Evolutionary conservation across 2,329 filamentous ascomycete species (phyloP).

Genomic region (Bipolaris gigantea): DNA sequence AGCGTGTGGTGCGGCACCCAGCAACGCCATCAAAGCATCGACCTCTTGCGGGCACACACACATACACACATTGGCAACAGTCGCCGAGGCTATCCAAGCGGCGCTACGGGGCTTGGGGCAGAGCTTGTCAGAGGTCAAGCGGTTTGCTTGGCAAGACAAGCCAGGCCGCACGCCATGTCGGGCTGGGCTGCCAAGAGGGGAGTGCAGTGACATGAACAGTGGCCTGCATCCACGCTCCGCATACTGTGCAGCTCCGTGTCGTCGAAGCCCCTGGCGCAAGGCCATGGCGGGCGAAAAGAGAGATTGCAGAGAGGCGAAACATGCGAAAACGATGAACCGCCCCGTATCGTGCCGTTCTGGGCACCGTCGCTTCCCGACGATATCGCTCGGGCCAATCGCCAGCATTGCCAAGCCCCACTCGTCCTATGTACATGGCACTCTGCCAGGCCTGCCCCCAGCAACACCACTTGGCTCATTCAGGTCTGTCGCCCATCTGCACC

Average conservation of each 20-base stretch:
- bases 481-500: background rate
- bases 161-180: background rate
- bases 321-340: background rate
- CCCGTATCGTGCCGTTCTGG: background rate
- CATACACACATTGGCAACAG: slow-evolving; percentile 14
- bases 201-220: background rate
- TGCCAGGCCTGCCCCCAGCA: slow-evolving; percentile 13
- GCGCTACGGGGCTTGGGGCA: slow-evolving; percentile 6
- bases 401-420: slow-evolving; percentile 14
- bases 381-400: slow-evolving; percentile 13
- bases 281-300: background rate
- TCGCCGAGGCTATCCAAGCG: slow-evolving; percentile 10
- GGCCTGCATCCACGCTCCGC: slow-evolving; percentile 1
- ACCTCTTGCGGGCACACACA: slow-evolving; percentile 11
- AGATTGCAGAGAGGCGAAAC: too few species aligned
- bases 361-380: slow-evolving; percentile 7
- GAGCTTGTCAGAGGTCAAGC: slow-evolving; percentile 15
- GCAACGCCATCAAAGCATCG: slow-evolving; percentile 10
- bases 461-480: background rate
- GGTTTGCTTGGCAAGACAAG: slow-evolving; percentile 5
- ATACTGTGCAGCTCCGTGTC: slow-evolving; percentile 1
- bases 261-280: slow-evolving; percentile 6
- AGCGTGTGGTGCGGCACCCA: slow-evolving; percentile 1
- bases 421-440: slow-evolving; percentile 1
- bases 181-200: background rate